Evolutionary conservation across 768 basidiomycete genomes (phyloP).

Genomic region (Mycena amicta): DNA sequence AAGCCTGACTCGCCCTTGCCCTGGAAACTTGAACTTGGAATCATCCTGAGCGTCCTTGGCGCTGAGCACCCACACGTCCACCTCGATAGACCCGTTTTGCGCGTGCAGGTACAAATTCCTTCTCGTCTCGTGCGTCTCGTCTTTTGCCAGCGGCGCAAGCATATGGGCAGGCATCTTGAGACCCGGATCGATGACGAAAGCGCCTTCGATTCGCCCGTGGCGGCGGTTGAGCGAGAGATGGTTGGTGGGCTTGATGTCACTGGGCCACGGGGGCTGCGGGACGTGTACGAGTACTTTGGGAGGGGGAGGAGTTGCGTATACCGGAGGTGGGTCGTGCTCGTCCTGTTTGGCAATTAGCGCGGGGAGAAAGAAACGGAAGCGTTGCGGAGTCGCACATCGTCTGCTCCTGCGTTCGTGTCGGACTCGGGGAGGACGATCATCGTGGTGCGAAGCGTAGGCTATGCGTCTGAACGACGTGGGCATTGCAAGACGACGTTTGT

Average conservation of each 20-base stretch:
- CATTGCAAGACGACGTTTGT: too few relatives aligned
- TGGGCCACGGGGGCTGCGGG: neutral
- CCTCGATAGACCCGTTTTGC: constrained; percentile 37
- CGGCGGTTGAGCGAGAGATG: constrained; percentile 32
- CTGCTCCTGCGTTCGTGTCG: too few relatives aligned
- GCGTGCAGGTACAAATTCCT: constrained; percentile 41
- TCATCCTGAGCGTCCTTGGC: constrained; percentile 1
- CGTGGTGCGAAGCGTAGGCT: neutral
- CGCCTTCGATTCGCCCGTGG: constrained; percentile 35
- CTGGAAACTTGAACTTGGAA: constrained; percentile 4
- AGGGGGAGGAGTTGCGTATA: neutral
- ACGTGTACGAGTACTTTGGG: neutral
- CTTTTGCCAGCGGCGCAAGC: constrained; percentile 38
- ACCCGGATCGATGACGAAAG: constrained; percentile 47
- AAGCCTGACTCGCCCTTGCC: constrained; percentile 6
- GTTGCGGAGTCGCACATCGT: too few relatives aligned
- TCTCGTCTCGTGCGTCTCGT: constrained; percentile 40
- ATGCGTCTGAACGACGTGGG: too few relatives aligned
- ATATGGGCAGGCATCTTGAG: constrained; percentile 40
- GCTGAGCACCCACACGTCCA: constrained; percentile 41
- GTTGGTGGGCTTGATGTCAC: constrained; percentile 34
- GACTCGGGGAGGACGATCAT: constrained; percentile 15
- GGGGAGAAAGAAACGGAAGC: neutral
- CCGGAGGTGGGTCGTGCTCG: constrained; percentile 19
- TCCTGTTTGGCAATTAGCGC: too few relatives aligned